Evolutionary conservation across 371 early-diverging fungal species (phyloP), one percentile per base, ranked within the genome.

Genomic region (Hamiltosporidium tvaerminnensis): DNA sequence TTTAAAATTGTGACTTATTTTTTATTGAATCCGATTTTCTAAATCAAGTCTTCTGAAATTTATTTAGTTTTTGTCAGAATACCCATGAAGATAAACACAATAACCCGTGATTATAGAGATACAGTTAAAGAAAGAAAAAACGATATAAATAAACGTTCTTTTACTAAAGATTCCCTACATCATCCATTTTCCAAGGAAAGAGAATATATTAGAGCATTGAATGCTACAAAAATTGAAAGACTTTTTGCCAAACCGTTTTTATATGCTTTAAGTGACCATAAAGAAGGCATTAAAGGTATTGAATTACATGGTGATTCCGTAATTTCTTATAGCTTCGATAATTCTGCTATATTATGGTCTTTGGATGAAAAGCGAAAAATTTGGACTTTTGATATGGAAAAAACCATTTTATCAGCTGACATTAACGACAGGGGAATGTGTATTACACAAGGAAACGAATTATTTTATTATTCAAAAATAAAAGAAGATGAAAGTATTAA

Each of bases 221-320:
- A 80, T 61, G 56, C 70, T 36, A 57, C 68, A n/a, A 80, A 80
- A 65, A 54, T 80, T n/a, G 76, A 77, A 30, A 64, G 74, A 54
- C n/a, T 80, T 32, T 63, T 77, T 16, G 61, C 74, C n/a, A 77
- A 80, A 64, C 80, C 80, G 44, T 77, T 80, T 66, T 64, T 77
- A 2, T 44, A 41, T 10, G 55, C 68, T n/a, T 53, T 73, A n/a
- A 57, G 53, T 31, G 53, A 54, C 0, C 73, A 76, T 44, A 65
- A 53, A 47, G 80, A 77, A 54, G 80, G 77, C 53, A 74, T 77
- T 23, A 66, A 61, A 38, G 14, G 50, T 0, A 62, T 79, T 54
- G 23, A 33, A 16, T 67, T 53, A 41, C 35, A 61, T 64, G 34
- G 16, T n/a, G 12, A 47, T 33, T 2, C 53, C 2, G 61, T 73